These are phyloP conservation scores for Hyaloraphidium curvatum DNA, from an alignment of 192 early-diverging fungal species.

Conservation along the genomic window DNA sequence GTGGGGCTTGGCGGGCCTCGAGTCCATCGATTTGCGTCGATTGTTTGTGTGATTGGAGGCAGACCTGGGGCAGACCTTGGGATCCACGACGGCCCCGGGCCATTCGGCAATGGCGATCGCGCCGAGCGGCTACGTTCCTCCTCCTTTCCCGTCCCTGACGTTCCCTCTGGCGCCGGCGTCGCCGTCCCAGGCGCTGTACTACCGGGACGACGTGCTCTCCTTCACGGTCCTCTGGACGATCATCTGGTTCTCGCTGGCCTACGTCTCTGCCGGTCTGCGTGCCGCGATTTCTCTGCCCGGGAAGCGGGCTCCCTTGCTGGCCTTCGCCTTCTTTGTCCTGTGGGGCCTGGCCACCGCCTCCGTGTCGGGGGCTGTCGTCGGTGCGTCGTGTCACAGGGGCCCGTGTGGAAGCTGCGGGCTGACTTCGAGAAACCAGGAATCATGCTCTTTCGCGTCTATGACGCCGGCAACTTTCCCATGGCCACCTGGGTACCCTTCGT, in stretches of 20 bases:
- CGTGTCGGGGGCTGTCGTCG: neutral
- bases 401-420: too few species aligned
- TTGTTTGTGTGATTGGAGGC: too few species aligned
- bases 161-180: neutral
- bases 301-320: neutral
- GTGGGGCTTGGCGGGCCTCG: neutral
- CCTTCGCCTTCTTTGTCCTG: neutral
- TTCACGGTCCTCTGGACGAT: neutral
- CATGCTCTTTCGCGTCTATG: neutral
- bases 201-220: neutral
- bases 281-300: neutral
- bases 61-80: too few species aligned
- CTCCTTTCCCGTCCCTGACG: neutral
- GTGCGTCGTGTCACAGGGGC: too few species aligned
- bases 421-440: too few species aligned
- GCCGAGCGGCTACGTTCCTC: neutral
- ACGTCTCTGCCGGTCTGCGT: neutral
- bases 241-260: neutral
- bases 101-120: too few species aligned
- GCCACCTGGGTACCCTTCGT: neutral
- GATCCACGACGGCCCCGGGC: too few species aligned
- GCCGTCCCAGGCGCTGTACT: neutral
- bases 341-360: neutral
- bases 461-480: neutral
- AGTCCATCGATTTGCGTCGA: too few species aligned